phyloP scores from a whole-genome alignment of 139 green algal genomes.

The Chlamydomonas sphaeroides region DNA sequence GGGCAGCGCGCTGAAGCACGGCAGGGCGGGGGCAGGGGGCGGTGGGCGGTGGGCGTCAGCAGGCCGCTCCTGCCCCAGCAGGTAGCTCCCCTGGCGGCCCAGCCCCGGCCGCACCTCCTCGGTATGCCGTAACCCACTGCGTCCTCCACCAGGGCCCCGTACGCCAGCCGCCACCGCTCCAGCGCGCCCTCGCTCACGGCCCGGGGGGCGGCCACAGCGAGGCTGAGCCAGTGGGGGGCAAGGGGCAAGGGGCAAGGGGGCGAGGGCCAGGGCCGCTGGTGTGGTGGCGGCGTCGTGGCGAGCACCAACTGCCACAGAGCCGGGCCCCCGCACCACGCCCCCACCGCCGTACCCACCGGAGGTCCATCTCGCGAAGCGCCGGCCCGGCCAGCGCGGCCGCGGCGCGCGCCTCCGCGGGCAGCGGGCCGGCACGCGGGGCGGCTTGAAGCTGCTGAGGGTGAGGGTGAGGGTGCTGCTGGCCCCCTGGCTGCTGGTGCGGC shows the following conservation, averaged over 20 bases:
- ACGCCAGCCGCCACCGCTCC: conserved; percentile 27
- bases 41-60: not conserved
- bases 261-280: too few species aligned
- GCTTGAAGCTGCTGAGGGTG: not conserved
- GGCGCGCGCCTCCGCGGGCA: too few species aligned
- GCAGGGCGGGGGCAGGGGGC: not conserved
- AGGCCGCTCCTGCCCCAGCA: too few species aligned
- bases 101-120: not conserved
- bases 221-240: not conserved
- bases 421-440: too few species aligned
- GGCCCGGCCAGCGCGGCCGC: too few species aligned
- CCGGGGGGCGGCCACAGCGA: not conserved
- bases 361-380: too few species aligned
- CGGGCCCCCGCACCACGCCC: too few species aligned
- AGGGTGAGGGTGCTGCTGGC: too few species aligned
- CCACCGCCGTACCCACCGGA: too few species aligned
- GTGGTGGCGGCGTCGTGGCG: too few species aligned
- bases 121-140: not conserved
- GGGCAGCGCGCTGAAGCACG: not conserved
- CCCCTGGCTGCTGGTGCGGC: not conserved
- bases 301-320: too few species aligned
- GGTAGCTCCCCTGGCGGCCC: too few species aligned
- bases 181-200: not conserved
- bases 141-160: conserved; percentile 1
- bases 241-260: not conserved